Evolutionary conservation across 192 early-diverging fungal species (phyloP), one percentile per base, ranked within the genome.

Genomic region (Rhizoclosmatium globosum): DNA sequence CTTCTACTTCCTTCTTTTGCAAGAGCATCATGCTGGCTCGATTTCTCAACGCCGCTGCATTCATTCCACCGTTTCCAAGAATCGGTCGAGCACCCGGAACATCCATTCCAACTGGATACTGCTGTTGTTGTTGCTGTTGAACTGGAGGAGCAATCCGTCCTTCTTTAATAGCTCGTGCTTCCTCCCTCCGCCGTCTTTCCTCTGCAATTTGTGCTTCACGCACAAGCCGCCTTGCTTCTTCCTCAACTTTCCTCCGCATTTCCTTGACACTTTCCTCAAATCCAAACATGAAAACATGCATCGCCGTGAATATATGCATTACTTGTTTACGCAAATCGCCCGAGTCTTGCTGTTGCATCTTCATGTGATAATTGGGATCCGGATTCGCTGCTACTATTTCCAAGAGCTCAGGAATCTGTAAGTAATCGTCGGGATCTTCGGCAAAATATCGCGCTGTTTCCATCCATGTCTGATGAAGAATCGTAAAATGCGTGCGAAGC

Each of bases 341-440:
- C 1, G n/a, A 15, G 17, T 48, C 17, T n/a, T 42, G 6, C 2
- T 47, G 3, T 4, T 7, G 4, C 39, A 21, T 31, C 41, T 76
- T 76, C 11, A 56, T 17, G 39, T 65, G 23, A n/a, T 72, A 79
- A 41, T 67, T 67, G n/a, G 77, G 68, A 50, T 79, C 77, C 15
- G 77, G 77, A 46, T 76, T 76, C 64, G 31, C 13, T 23, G 7
- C 3, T 13, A 76, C 74, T 4, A 59, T 48, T 23, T 64, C 74
- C 64, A 76, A 76, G 3, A 76, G 64, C 43, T 76, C 74, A 2
- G 79, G 83, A 41, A 59, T 38, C 3, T 13, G 62, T 23, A 65
- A 43, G 72, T 87, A 89, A 2, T 83, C 82, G 41, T 79, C 66
- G 13, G 83, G 56, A 23, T 87, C 88, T 72, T 89, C 88, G 58